phyloP scores from a whole-genome alignment of 306 rosid species.

The Quercus cerris region DNA sequence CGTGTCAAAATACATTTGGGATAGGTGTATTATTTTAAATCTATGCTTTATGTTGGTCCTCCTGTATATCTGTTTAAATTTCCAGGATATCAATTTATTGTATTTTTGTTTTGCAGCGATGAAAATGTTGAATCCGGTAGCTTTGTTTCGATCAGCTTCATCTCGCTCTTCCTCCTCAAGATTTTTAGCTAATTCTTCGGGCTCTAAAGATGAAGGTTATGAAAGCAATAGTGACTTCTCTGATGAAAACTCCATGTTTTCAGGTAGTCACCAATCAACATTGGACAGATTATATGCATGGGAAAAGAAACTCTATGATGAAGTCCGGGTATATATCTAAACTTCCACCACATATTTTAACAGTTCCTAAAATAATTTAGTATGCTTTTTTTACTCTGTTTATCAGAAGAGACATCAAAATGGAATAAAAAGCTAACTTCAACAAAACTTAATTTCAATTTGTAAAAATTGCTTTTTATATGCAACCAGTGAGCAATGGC shows the following conservation, averaged over 20 bases:
- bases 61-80: not conserved
- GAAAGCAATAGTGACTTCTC: constrained; percentile 44
- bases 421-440: no score
- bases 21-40: not conserved
- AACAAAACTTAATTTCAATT: no score
- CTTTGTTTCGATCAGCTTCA: constrained; percentile 81
- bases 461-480: no score
- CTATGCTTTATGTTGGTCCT: not conserved
- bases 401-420: not conserved
- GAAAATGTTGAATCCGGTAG: constrained; percentile 86
- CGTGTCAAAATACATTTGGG: not conserved
- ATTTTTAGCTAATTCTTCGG: constrained; percentile 44
- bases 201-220: constrained; percentile 44
- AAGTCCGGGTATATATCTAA: constrained; percentile 65
- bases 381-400: not conserved
- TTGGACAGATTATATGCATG: constrained; percentile 82
- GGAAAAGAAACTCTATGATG: constrained; percentile 93
- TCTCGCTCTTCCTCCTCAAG: constrained; percentile 71
- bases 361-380: not conserved
- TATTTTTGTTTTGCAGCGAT: constrained; percentile 48
- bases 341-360: not conserved
- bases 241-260: constrained; percentile 49
- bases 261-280: constrained; percentile 80
- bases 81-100: constrained; percentile 12
- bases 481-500: no score